A percentile compares a stretch with the other conserved stretches of the same genome.
Conservation (phyloP, 495 filamentous ascomycete species). For the Penicillium longicatenatum region DNA sequence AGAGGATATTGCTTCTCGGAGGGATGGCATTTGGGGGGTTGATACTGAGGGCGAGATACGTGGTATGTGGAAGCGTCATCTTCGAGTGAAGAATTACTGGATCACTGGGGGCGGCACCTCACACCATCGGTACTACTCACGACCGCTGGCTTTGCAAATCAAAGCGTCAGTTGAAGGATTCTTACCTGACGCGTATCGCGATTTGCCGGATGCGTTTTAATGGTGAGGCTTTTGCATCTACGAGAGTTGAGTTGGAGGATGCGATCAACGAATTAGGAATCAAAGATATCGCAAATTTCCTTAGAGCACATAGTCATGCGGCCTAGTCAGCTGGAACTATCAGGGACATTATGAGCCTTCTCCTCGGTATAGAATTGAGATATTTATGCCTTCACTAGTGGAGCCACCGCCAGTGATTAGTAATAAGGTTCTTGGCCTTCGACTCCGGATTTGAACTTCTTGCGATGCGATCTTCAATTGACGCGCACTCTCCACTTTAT, state of each 20-base stretch:
- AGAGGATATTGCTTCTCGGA: not conserved
- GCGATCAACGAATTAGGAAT: too few species aligned
- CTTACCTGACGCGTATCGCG: not conserved
- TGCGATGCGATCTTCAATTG: conserved; percentile 2
- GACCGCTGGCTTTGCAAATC: not conserved
- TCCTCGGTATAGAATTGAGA: too few species aligned
- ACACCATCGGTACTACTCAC: not conserved
- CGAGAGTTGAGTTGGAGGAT: too few species aligned
- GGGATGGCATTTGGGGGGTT: not conserved
- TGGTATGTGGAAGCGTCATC: conserved; percentile 2
- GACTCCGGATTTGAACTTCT: conserved; percentile 3
- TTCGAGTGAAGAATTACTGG: conserved; percentile 1
- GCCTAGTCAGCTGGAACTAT: too few species aligned
- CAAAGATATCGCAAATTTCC: too few species aligned
- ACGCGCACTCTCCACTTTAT: not conserved
- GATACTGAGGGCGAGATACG: not conserved
- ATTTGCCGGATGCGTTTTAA: too few species aligned
- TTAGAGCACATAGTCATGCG: too few species aligned
- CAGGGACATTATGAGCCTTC: too few species aligned
- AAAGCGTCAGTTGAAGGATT: not conserved
- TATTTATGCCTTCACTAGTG: not conserved
- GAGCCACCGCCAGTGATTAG: not conserved
- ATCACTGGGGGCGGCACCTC: not conserved
- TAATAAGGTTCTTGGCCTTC: not conserved
- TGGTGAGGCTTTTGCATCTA: too few species aligned